These are phyloP conservation scores for button mushroom (Agaricus bisporus) DNA, from an alignment of 768 basidiomycete genomes.

Conservation along the genomic window DNA sequence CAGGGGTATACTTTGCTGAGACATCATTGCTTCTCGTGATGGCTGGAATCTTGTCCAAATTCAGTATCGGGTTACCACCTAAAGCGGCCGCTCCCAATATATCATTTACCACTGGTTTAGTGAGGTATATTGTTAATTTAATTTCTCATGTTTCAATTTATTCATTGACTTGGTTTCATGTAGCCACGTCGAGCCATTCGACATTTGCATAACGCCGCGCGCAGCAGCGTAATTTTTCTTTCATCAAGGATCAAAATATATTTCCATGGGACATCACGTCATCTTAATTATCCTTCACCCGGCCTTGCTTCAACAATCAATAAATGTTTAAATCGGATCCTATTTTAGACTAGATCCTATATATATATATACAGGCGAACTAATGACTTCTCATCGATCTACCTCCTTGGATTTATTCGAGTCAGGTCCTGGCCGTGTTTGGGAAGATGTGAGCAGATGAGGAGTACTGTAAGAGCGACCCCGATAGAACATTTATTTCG, in stretches of 20 bases:
- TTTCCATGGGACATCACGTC: too few species aligned
- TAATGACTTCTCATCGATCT: too few species aligned
- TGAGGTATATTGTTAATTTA: slow-evolving; percentile 2
- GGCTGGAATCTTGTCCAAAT: slow-evolving; percentile 13
- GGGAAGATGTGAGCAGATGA: too few species aligned
- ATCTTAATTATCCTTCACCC: not conserved
- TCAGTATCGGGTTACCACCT: slow-evolving; percentile 7
- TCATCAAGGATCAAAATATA: not conserved
- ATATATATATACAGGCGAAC: too few species aligned
- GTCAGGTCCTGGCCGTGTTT: too few species aligned
- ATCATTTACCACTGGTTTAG: slow-evolving; percentile 15
- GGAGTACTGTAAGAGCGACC: too few species aligned
- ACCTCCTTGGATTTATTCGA: too few species aligned
- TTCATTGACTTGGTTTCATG: not conserved
- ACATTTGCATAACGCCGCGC: slow-evolving; percentile 9
- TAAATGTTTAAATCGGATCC: not conserved
- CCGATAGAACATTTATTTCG: too few species aligned
- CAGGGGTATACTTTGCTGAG: slow-evolving; percentile 17
- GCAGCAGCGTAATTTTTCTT: not conserved
- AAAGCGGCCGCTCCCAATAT: not conserved
- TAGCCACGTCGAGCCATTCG: slow-evolving; percentile 16
- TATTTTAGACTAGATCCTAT: too few species aligned
- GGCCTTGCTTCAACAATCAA: not conserved
- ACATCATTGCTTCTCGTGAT: slow-evolving; percentile 15
- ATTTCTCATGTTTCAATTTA: not conserved